Percentiles rank a stretch among this genome's conserved stretches.
Conservation (phyloP, 169 alveolate species). For the Cyclospora cayetanensis region DNA sequence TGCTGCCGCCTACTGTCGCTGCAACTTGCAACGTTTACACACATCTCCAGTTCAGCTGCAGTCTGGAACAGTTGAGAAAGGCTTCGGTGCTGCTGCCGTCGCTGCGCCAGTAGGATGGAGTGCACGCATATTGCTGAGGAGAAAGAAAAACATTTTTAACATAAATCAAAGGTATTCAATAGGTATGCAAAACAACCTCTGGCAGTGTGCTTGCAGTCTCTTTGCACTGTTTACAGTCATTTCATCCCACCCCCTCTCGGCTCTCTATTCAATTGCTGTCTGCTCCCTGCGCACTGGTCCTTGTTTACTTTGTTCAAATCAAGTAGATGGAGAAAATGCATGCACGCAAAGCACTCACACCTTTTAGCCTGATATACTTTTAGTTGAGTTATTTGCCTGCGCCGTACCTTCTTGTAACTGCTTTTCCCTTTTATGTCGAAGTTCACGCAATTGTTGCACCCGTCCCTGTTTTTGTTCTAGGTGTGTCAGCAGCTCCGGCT, state of each 20-base stretch:
- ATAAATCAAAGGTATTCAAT: not conserved
- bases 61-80: too few species aligned
- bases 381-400: not conserved
- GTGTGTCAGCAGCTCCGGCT: not conserved
- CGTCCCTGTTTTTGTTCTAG: not conserved
- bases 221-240: too few species aligned
- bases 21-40: too few species aligned
- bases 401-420: not conserved
- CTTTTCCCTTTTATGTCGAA: not conserved
- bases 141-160: not conserved
- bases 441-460: constrained; percentile 7
- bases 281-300: not conserved
- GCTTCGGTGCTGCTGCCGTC: constrained; percentile 24
- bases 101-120: not conserved
- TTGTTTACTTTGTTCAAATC: too few species aligned
- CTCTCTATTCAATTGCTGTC: not conserved
- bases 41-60: too few species aligned
- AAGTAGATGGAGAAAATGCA: not conserved
- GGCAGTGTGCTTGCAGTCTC: too few species aligned
- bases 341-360: not conserved
- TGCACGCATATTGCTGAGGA: not conserved
- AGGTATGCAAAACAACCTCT: not conserved
- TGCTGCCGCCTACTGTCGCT: too few species aligned
- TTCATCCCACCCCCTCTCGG: too few species aligned
- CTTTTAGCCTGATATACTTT: not conserved